Base-by-base conservation (phyloP, 805 yeast genomes). In the Schwanniomyces occidentalis region DNA sequence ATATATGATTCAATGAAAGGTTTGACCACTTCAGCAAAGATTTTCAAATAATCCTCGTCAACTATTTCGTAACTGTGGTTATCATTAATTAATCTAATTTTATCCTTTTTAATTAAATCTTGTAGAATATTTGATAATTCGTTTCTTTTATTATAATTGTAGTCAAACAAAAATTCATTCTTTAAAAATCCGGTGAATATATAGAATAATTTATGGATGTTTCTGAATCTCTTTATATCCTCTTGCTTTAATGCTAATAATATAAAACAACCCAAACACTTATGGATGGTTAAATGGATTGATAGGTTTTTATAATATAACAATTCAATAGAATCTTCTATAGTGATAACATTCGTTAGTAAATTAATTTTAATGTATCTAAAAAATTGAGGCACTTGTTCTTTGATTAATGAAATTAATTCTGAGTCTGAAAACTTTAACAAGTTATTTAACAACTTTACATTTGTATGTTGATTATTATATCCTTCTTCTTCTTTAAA, bases 241-340 rank as follows among this genome's bases (percentile, higher is more conserved):
- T 28, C 24, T 5, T 40, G 31, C 5, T 36, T 34, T 16, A 51
- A 35, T 12, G 34, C 27, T 16, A 30, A 27, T n/a, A 56, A 32
- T 14, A 52, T 41, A 28, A 72, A 63, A 17, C 75, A 61, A 4
- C 67, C 68, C 36, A 78, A 63, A 18, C 80, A 67, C 40, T 73
- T 75, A 23, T 71, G 65, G 21, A 77, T 72, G 39, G 78, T 68
- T 51, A 77, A 52, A 52, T 76, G 82, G 26, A 77, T 73, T 7
- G 71, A 59, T 50, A 75, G 73, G 53, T 78, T 78, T 43, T 81
- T 75, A 56, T 77, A 78, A 48, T 75, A 78, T 27, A 76, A 63
- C 25, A 78, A 63, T 54, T 75, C 81, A 56, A 78, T 72, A 8
- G 76, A 58, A 43, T 75, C 78, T 33, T 63, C 65, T 19, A 79